Base-by-base conservation (phyloP, 2,329 filamentous ascomycete genomes). In the Penicillium sp. region DNA sequence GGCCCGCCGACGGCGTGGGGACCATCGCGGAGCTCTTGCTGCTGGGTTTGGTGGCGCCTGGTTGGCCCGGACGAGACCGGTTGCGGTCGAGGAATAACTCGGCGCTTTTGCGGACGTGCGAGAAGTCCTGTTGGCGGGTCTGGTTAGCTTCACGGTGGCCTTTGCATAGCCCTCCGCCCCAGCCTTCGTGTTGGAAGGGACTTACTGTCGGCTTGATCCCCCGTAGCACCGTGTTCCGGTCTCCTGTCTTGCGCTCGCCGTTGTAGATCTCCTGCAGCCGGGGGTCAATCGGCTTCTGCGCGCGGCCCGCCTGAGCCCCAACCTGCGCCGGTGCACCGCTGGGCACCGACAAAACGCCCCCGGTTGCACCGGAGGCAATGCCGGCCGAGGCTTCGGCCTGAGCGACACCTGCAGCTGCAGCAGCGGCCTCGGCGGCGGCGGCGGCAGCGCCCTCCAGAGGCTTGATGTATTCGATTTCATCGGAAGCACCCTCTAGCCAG, bases 381-480 rank as follows among this genome's bases (percentile, higher is more conserved):
- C 72, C 71, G 2, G 76, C 75, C 7, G 65, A 64, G 37, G 66
- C 65, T 43, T 64, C 68, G 10, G 66, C 67, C 30, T 66, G 65
- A 30, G 60, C 59, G 4, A 65, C 69, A 15, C 67, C 67, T 1
- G 72, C 71, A 10, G 57, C 57, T 2, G 53, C 56, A 1, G 56
- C 56, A 1, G 56, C 55, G n/a, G 69, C 69, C 9, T 65, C 65
- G 3, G 71, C 72, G n/a, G 56, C 55, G 7, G 53, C 61, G 2
- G 62, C 57, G 0, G 77, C 69, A 18, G 73, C 85, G 15, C 82
- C 83, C 17, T 84, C 84, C 35, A 94, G 67, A 7, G 87, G 83
- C 66, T 86, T 89, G 69, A 98, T 95, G 63, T 90, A 93, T 64
- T 97, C 91, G 65, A 85, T 91, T 60, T 94, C 87, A 60, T 90